Evolutionary conservation across 306 rosid species (phyloP).

Genomic region (Pyrus bretschneideri): DNA sequence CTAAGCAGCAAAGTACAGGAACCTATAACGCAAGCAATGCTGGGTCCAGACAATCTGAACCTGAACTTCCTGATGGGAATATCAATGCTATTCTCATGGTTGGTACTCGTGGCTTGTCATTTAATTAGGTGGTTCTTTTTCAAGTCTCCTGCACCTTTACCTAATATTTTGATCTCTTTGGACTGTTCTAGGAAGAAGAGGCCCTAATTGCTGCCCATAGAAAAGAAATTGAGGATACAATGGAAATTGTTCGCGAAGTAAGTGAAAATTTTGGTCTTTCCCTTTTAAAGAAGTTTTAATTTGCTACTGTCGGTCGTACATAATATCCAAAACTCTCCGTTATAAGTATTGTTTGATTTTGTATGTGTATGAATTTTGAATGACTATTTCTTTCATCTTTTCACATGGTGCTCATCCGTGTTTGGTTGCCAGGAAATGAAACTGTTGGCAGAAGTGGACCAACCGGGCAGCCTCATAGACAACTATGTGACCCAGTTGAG

Average conservation of each 20-base stretch:
- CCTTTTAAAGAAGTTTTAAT: neutral
- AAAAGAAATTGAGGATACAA: conserved; percentile 94
- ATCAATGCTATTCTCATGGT: conserved; percentile 85
- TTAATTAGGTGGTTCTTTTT: neutral
- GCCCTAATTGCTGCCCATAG: conserved; percentile 91
- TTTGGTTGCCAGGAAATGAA: conserved; percentile 76
- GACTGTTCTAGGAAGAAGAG: conserved; percentile 77
- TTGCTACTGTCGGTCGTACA: neutral
- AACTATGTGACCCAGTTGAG: conserved; percentile 81
- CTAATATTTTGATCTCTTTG: conserved; percentile 17
- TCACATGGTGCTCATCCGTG: conserved; percentile 8
- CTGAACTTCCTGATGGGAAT: conserved; percentile 62
- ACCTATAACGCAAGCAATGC: conserved; percentile 33
- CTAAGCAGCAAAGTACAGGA: conserved; percentile 45
- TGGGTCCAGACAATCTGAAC: conserved; percentile 48
- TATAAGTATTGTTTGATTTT: neutral
- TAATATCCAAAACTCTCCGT: neutral
- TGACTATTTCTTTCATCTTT: neutral
- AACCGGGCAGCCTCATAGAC: conserved; percentile 89
- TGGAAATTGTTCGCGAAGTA: conserved; percentile 99
- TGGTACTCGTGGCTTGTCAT: conserved; percentile 20
- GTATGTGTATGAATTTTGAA: neutral
- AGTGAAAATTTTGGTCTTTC: conserved; percentile 17
- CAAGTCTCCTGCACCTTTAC: conserved; percentile 7
- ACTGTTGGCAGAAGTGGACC: conserved; percentile 91